Base-by-base conservation (phyloP, 2,329 filamentous ascomycete species). In the Apiospora malaysiana region DNA sequence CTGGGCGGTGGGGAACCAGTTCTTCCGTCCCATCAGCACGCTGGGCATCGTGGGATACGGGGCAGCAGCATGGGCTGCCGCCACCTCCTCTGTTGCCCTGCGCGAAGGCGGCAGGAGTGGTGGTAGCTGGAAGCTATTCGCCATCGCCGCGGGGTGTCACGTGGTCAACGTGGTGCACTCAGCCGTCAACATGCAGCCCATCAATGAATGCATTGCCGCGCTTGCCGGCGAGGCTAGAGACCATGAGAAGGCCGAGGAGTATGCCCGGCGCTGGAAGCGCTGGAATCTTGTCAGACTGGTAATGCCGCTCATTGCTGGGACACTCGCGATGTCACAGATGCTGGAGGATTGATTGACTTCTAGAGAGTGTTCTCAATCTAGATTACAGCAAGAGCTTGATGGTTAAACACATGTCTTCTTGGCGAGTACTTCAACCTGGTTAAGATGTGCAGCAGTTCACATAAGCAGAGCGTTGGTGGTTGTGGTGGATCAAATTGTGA, bases 1-100 rank as follows among this genome's bases (percentile, higher is more conserved):
- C 79, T 86, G 84, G 84, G 78, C 78, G 18, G 82, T 85, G 14
- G 85, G 85, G 71, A 86, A 86, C 77, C 77, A 80, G 37, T 85
- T 87, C 79, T 86, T 87, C 78, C 82, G 85, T 1, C 85, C 85
- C n/a, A 86, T 87, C 71, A 84, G 81, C 70, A 83, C 83, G 1
- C 77, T 86, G 1, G 83, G 84, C 23, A 82, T 85, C 72, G 74
- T 86, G 18, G 84, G 84, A 37, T 86, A 87, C 73, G 82, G 79
- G 5, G 86, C 83, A 73, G 79, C 83, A 0, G 79, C 81, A 16
- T 85, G n/a, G 85, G 80, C 74, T 77, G 76, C 1, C 18, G 40
- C 65, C 6, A 21, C 51, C 43, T 46, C 51, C 9, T 46, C 43
- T 42, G 40, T 42, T 16, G 18, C 43, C 43, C 16, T 16, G 14